phyloP scores from a whole-genome alignment of 495 filamentous ascomycete species.

The Venustampulla echinocandica region DNA sequence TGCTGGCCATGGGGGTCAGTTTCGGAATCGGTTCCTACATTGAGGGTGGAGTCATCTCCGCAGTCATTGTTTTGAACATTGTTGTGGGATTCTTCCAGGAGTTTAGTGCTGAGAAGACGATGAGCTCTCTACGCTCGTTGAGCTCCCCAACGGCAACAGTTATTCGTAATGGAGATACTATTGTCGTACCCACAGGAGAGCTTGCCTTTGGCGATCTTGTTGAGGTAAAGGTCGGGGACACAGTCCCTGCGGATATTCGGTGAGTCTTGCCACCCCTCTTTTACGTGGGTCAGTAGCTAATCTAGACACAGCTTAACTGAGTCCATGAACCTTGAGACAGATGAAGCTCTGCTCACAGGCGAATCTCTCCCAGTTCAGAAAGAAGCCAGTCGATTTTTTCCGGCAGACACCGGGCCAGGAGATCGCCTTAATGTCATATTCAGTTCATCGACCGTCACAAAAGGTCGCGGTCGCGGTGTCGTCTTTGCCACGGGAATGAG shows the following conservation, averaged over 20 bases:
- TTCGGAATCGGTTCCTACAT: constrained; percentile 73
- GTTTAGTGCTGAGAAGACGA: constrained; percentile 75
- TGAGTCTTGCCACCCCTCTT: constrained; percentile 3
- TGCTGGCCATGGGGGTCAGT: constrained; percentile 73
- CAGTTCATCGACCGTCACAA: constrained; percentile 57
- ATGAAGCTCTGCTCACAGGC: constrained; percentile 62
- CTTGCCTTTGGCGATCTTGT: constrained; percentile 74
- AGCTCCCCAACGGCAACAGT: constrained; percentile 71
- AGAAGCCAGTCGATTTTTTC: constrained; percentile 23
- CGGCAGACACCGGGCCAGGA: constrained; percentile 48
- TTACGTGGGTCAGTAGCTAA: not conserved
- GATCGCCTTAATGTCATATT: constrained; percentile 61
- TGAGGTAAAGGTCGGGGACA: constrained; percentile 71
- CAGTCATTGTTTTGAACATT: constrained; percentile 73
- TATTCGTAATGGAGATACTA: constrained; percentile 56
- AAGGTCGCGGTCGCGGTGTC: constrained; percentile 52
- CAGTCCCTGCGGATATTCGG: constrained; percentile 60
- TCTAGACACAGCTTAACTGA: constrained; percentile 37
- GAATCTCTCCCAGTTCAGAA: constrained; percentile 54
- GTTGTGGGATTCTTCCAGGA: constrained; percentile 70
- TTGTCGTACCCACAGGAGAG: constrained; percentile 53
- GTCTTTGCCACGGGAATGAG: constrained; percentile 55
- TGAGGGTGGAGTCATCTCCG: constrained; percentile 72
- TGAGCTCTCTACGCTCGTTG: constrained; percentile 65
- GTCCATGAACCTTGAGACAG: constrained; percentile 64